Conservation (phyloP, 73 alveolate species). For the Loxodes magnus region DNA sequence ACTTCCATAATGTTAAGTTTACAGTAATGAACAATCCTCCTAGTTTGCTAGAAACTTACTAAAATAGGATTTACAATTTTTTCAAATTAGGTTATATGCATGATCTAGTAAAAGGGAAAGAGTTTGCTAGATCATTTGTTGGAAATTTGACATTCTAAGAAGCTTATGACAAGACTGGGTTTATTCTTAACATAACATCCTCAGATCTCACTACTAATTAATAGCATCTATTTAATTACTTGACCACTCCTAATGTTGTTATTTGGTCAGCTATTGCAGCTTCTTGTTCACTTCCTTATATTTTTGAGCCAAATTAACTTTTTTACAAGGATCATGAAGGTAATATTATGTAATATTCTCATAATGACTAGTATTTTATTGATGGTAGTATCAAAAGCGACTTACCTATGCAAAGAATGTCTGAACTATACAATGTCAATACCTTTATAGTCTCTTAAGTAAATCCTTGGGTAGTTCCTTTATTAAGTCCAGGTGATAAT, state of each 20-base stretch:
- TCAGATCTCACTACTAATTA: slow-evolving; percentile 24
- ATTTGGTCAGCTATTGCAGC: slow-evolving; percentile 51
- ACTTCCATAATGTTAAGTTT: too few species aligned
- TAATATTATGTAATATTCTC: slow-evolving; percentile 28
- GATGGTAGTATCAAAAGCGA: slow-evolving; percentile 52
- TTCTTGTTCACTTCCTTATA: slow-evolving; percentile 42
- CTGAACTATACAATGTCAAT: slow-evolving; percentile 59
- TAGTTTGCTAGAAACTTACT: neutral
- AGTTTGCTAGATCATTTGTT: slow-evolving; percentile 1
- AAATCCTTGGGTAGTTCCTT: slow-evolving; percentile 54
- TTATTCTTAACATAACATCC: slow-evolving; percentile 49
- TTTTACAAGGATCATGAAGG: slow-evolving; percentile 34
- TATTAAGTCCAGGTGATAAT: slow-evolving; percentile 42
- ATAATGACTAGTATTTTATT: slow-evolving; percentile 13
- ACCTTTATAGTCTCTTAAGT: slow-evolving; percentile 47
- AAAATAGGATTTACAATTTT: slow-evolving; percentile 7
- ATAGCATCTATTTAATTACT: slow-evolving; percentile 41
- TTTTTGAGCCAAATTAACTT: slow-evolving; percentile 46
- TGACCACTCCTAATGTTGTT: slow-evolving; percentile 57
- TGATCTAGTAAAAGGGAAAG: slow-evolving; percentile 16
- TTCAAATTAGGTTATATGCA: slow-evolving; percentile 23
- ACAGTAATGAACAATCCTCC: too few species aligned
- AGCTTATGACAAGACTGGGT: slow-evolving; percentile 31
- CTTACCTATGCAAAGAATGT: slow-evolving; percentile 52
- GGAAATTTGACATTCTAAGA: slow-evolving; percentile 57